A percentile compares a stretch with the other conserved stretches of the same genome.
phyloP scores from a whole-genome alignment of 1,284 basidiomycete genomes.

The Sanghuangporus sanghuang region DNA sequence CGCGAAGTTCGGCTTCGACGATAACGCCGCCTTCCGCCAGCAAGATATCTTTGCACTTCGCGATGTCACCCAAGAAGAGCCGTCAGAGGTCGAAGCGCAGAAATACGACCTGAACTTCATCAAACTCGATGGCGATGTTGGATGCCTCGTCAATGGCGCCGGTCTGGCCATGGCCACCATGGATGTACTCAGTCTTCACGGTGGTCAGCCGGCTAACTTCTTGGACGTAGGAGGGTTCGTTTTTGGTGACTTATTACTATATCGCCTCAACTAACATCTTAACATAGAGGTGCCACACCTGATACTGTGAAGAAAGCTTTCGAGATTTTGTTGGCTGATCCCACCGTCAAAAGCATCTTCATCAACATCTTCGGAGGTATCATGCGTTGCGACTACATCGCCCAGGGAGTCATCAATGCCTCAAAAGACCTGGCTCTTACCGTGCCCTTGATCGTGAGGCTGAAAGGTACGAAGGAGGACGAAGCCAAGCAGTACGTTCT shows the following conservation, averaged over 20 bases:
- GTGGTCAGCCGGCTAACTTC: slow-evolving; percentile 97
- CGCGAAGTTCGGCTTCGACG: slow-evolving; percentile 99
- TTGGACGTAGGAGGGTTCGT: slow-evolving; percentile 92
- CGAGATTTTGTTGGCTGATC: slow-evolving; percentile 87
- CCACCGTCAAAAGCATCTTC: slow-evolving; percentile 96
- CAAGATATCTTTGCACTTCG: slow-evolving; percentile 86
- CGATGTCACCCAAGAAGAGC: slow-evolving; percentile 93
- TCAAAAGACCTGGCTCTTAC: slow-evolving; percentile 85
- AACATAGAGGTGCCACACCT: slow-evolving; percentile 84
- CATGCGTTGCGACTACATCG: slow-evolving; percentile 98
- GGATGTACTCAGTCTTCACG: slow-evolving; percentile 95
- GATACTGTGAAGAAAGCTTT: slow-evolving; percentile 99
- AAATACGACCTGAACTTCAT: slow-evolving; percentile 97
- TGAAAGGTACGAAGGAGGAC: slow-evolving; percentile 95
- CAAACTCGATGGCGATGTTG: slow-evolving; percentile 97
- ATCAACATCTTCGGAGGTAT: slow-evolving; percentile 98
- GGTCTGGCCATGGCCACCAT: slow-evolving; percentile 99
- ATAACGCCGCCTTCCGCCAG: slow-evolving; percentile 99
- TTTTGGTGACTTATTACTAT: slow-evolving; percentile 4
- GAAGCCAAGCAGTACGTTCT: slow-evolving; percentile 87
- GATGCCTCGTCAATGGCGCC: slow-evolving; percentile 98
- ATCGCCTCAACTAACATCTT: slow-evolving; percentile 16
- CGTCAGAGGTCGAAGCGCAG: slow-evolving; percentile 94
- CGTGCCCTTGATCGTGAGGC: slow-evolving; percentile 88
- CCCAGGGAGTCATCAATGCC: slow-evolving; percentile 97